Percentiles rank a stretch among this genome's conserved stretches.
phyloP scores from a whole-genome alignment of 1,139 yeast species.

The Debaryomycetaceae sp. region DNA sequence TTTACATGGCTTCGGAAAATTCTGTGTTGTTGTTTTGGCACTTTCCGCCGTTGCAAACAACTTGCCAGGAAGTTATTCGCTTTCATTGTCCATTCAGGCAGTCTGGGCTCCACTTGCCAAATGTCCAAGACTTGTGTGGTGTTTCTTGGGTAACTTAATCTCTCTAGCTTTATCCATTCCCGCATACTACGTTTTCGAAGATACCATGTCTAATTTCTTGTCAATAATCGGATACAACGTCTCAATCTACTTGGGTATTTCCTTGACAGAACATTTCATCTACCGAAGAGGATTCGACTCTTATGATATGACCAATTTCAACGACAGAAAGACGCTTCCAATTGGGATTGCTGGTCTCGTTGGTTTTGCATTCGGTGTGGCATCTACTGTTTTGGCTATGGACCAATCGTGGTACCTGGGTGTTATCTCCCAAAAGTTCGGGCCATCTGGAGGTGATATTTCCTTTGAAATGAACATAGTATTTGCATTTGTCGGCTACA shows the following conservation, averaged over 20 bases:
- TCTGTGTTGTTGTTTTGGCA: conserved; percentile 80
- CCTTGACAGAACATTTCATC: conserved; percentile 25
- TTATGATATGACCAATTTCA: conserved; percentile 22
- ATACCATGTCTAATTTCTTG: conserved; percentile 27
- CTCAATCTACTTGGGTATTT: conserved; percentile 26
- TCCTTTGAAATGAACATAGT: conserved; percentile 25
- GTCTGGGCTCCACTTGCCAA: conserved; percentile 39
- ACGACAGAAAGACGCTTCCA: conserved; percentile 19
- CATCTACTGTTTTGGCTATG: conserved; percentile 27
- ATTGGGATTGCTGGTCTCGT: conserved; percentile 26
- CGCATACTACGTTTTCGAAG: conserved; percentile 27
- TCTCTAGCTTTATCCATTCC: conserved; percentile 30
- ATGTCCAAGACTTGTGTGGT: conserved; percentile 30
- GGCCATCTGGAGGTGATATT: conserved; percentile 23
- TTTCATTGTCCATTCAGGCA: conserved; percentile 81
- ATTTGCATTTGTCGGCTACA: conserved; percentile 24
- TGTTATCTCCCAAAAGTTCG: conserved; percentile 21
- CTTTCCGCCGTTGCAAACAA: conserved; percentile 86
- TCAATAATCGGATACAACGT: conserved; percentile 28
- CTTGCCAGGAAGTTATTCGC: conserved; percentile 88
- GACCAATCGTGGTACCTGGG: conserved; percentile 30
- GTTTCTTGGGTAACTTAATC: conserved; percentile 25
- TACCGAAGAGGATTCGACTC: conserved; percentile 22
- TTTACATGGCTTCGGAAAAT: conserved; percentile 84
- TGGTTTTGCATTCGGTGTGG: conserved; percentile 25